phyloP scores from a whole-genome alignment of 139 green algal genomes.

The Spirogloea muscicola region DNA sequence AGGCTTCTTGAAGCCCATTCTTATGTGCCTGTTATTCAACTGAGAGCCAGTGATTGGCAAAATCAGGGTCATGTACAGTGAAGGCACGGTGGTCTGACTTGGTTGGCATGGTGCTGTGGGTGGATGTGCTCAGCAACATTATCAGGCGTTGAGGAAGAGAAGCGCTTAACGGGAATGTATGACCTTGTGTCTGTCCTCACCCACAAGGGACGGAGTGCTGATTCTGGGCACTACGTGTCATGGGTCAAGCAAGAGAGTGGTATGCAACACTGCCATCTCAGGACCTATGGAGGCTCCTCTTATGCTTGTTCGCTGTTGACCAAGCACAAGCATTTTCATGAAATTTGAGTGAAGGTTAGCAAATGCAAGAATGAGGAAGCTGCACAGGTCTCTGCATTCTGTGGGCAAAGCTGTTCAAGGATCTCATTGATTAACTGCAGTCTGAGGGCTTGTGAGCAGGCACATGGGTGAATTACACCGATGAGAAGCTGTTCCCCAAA shows the following conservation, averaged over 20 bases:
- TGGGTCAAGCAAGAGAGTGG: conserved; percentile 81
- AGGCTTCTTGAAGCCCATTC: no score
- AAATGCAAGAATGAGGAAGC: not conserved
- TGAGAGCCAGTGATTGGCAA: no score
- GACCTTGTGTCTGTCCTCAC: conserved; percentile 88
- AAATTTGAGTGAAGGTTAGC: conserved; percentile 56
- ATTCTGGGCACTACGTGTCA: conserved; percentile 93
- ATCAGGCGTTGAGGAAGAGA: no score
- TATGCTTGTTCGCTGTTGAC: not conserved
- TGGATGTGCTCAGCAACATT: no score
- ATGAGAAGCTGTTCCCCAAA: no score
- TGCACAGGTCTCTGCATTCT: conserved; percentile 4
- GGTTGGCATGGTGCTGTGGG: no score
- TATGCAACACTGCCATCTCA: not conserved
- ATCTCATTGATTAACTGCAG: not conserved
- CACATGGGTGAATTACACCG: no score
- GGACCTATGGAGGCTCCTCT: not conserved
- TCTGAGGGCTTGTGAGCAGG: no score
- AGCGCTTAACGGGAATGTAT: conserved; percentile 76
- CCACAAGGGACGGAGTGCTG: conserved; percentile 94
- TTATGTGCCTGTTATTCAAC: no score
- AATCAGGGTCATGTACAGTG: no score
- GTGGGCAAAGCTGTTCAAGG: conserved; percentile 59
- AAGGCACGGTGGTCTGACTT: no score
- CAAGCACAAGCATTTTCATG: not conserved